A percentile compares a stretch with the other conserved stretches of the same genome.
These are phyloP conservation scores for Nakataea oryzae DNA, from an alignment of 2,329 filamentous ascomycete species.

Conservation along the genomic window DNA sequence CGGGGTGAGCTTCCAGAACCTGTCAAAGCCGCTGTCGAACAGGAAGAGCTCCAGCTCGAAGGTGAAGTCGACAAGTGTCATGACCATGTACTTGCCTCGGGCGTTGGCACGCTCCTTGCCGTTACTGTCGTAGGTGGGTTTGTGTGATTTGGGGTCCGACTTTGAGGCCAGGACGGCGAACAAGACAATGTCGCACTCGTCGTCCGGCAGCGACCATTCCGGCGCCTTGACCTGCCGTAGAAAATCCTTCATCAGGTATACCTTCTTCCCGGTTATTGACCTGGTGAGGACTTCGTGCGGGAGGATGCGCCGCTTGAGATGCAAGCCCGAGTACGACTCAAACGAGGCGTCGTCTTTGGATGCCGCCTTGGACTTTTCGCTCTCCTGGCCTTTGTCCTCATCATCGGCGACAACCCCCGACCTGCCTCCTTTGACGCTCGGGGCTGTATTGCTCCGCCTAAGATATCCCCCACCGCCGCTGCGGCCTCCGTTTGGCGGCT, in stretches of 20 bases:
- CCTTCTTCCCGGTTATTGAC: constrained; percentile 66
- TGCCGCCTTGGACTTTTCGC: constrained; percentile 4
- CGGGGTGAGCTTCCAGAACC: constrained; percentile 86
- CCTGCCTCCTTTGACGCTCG: constrained; percentile 14
- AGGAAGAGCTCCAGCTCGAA: constrained; percentile 89
- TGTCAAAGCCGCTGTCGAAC: constrained; percentile 81
- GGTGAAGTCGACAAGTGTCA: constrained; percentile 78
- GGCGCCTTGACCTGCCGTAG: constrained; percentile 74
- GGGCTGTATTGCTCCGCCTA: constrained; percentile 32
- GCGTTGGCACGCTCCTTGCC: constrained; percentile 37
- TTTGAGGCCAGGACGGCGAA: constrained; percentile 84
- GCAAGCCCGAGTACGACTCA: constrained; percentile 77
- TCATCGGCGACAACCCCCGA: background rate
- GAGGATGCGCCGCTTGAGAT: constrained; percentile 73
- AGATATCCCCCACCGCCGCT: constrained; percentile 17
- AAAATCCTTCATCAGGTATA: constrained; percentile 70
- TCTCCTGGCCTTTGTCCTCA: background rate
- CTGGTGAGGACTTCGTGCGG: constrained; percentile 72
- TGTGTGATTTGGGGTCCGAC: constrained; percentile 62
- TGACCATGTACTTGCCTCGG: constrained; percentile 81
- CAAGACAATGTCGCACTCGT: constrained; percentile 82
- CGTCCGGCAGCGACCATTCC: constrained; percentile 67
- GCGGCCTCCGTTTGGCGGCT: background rate
- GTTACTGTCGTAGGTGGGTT: constrained; percentile 30
- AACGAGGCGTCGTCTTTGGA: constrained; percentile 49